Conservation (phyloP, 306 rosid genomes). For the Rosa lucieae region DNA sequence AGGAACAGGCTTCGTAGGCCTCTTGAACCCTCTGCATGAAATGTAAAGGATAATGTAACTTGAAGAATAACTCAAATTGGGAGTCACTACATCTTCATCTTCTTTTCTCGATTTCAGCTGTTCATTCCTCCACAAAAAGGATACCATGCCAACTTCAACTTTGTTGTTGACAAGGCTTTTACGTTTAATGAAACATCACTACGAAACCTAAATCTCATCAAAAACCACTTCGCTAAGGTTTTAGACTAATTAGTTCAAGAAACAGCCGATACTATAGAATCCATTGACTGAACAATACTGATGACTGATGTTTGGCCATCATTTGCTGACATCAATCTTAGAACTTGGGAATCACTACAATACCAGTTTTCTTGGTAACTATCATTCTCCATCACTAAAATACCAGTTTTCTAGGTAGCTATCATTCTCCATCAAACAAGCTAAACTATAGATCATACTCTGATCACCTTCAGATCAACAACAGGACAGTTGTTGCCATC, state of each 20-base stretch:
- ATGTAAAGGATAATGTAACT: neutral
- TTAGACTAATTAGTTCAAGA: neutral
- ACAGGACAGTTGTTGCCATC: neutral
- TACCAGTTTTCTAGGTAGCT: neutral
- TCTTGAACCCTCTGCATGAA: slow-evolving; percentile 64
- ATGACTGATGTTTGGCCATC: neutral
- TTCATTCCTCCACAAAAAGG: neutral
- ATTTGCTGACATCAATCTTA: neutral
- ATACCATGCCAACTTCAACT: neutral
- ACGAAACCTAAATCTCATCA: neutral
- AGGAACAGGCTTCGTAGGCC: slow-evolving; percentile 79
- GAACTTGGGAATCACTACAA: neutral
- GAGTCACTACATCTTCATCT: neutral
- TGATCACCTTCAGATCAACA: neutral
- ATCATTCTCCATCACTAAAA: neutral
- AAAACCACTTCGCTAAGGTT: neutral
- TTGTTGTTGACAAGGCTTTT: neutral
- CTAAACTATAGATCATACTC: neutral
- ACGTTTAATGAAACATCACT: neutral
- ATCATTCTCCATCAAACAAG: neutral
- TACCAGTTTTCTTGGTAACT: neutral
- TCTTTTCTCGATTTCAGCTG: neutral
- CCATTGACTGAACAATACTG: neutral
- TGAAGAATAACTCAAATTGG: neutral
- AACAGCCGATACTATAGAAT: neutral